Percentiles rank a stretch among this genome's conserved stretches.
Conservation (phyloP, 345 rosid species). For the Psidium friedrichsthalianum region DNA sequence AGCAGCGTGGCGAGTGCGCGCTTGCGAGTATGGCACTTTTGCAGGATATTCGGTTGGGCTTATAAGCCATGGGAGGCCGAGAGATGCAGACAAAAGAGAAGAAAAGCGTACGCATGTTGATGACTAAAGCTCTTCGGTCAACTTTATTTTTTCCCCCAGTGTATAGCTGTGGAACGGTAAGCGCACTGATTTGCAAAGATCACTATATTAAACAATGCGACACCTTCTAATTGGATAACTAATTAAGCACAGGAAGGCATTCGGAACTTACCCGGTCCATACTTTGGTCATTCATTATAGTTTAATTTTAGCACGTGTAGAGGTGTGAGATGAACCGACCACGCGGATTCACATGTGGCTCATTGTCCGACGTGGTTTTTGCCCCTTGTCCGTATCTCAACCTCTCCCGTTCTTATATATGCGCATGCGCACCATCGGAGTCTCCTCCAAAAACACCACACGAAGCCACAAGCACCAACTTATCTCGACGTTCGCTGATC, state of each 20-base stretch:
- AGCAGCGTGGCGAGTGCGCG: too few relatives aligned
- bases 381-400: not conserved
- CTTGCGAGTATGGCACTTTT: too few relatives aligned
- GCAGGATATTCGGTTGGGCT: too few relatives aligned
- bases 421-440: not conserved
- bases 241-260: not conserved
- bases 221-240: too few relatives aligned
- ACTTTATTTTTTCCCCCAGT: too few relatives aligned
- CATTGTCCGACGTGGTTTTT: not conserved
- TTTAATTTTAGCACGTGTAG: not conserved
- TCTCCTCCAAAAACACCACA: not conserved
- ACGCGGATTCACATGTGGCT: not conserved
- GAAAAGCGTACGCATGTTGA: too few relatives aligned
- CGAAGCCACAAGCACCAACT: not conserved
- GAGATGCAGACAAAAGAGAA: too few relatives aligned
- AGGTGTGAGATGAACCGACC: not conserved
- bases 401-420: not conserved
- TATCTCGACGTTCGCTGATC: not conserved
- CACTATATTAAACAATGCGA: too few relatives aligned
- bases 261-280: not conserved
- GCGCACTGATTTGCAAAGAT: too few relatives aligned
- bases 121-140: too few relatives aligned
- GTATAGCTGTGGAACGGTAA: too few relatives aligned
- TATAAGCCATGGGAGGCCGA: too few relatives aligned
- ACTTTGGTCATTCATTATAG: not conserved